Evolutionary conservation across 352 stramenopile genomes (phyloP).

Genomic region (Pythium volutum): DNA sequence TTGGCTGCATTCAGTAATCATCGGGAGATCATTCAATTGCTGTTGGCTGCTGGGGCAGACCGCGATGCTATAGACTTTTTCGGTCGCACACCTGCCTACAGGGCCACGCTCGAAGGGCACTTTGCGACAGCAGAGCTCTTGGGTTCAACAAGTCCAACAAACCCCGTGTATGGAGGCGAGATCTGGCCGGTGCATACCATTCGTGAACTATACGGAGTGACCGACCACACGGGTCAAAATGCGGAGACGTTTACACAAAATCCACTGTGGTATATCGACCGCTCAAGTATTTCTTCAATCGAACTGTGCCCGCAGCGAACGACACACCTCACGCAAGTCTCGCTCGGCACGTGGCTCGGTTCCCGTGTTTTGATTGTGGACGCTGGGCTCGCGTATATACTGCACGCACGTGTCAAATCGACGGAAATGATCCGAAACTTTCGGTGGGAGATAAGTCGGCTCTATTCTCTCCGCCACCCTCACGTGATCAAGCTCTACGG

Average conservation of each 20-base stretch:
- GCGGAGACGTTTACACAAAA: not conserved
- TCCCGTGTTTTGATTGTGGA: not conserved
- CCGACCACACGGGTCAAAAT: not conserved
- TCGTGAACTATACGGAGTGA: not conserved
- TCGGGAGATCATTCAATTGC: not conserved
- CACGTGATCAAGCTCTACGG: constrained; percentile 13
- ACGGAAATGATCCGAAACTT: not conserved
- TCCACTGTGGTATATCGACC: constrained; percentile 8
- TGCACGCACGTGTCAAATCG: not conserved
- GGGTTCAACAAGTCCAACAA: not conserved
- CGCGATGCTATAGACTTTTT: not conserved
- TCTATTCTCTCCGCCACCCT: constrained; percentile 1
- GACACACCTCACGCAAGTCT: not conserved
- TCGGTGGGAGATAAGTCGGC: not conserved
- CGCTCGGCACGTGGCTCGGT: constrained; percentile 4
- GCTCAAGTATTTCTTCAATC: not conserved
- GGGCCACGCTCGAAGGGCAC: not conserved
- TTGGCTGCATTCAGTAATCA: not conserved
- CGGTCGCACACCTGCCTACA: not conserved
- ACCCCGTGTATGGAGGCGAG: not conserved
- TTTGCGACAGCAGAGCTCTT: not conserved
- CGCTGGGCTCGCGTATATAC: not conserved
- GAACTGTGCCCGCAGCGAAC: not conserved
- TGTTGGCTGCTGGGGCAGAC: not conserved
- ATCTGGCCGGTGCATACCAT: not conserved